Conservation (phyloP, 306 rosid species). For the Begonia peltatifolia region DNA sequence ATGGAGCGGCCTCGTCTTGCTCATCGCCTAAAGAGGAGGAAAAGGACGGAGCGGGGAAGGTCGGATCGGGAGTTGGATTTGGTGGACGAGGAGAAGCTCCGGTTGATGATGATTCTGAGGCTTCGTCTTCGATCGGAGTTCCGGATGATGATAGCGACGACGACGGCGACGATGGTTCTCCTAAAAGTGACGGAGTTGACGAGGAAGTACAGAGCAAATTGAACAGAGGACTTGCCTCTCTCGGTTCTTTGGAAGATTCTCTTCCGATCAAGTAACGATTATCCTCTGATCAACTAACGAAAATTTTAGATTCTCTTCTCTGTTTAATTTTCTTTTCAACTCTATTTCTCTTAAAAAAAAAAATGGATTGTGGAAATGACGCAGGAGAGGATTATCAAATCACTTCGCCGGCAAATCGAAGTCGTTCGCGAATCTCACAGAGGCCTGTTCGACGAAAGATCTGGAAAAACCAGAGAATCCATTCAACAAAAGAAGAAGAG, state of each 20-base stretch:
- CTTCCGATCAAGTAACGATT: conserved; percentile 71
- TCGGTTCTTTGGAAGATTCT: conserved; percentile 57
- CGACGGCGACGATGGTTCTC: conserved; percentile 13
- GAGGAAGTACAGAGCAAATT: conserved; percentile 48
- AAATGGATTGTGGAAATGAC: not conserved
- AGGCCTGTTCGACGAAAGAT: conserved; percentile 33
- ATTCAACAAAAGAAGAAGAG: conserved; percentile 68
- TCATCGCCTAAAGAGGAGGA: conserved; percentile 7
- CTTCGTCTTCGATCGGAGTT: conserved; percentile 77
- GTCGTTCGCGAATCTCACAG: conserved; percentile 59
- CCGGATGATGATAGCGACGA: conserved; percentile 50
- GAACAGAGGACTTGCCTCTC: conserved; percentile 25
- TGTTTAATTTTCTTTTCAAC: not conserved
- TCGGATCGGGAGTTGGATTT: conserved; percentile 6
- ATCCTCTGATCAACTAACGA: no score
- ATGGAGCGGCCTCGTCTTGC: not conserved
- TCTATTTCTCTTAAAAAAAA: no score
- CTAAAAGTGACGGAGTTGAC: conserved; percentile 23
- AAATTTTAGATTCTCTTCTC: not conserved
- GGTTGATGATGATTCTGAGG: conserved; percentile 28
- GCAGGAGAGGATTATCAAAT: conserved; percentile 81
- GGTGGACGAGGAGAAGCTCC: not conserved
- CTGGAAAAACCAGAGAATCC: conserved; percentile 61
- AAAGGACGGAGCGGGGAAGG: conserved; percentile 6
- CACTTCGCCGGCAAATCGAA: conserved; percentile 82